Evolutionary conservation across 2,329 filamentous ascomycete species (phyloP), one percentile per base, ranked within the genome.

Genomic region (Alternaria atra): DNA sequence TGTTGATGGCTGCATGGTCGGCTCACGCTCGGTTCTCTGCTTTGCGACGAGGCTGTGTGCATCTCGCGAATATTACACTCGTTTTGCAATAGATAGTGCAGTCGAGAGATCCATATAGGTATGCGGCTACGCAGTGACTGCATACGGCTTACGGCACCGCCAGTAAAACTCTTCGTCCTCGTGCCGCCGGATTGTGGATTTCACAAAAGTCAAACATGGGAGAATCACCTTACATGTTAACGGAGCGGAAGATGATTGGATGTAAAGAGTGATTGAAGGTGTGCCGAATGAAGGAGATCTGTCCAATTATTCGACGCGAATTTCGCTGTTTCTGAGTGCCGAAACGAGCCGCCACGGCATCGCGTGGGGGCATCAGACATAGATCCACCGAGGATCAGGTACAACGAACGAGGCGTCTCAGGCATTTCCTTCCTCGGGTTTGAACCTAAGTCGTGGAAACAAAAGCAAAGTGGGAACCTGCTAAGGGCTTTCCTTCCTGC

Each of bases 371-470:
- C 64, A 50, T 50, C 29, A 50, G 29, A 52, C 44, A 47, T 29
- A 56, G 65, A 64, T 71, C 63, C 66, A 67, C 62, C 59, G 66
- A 64, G 51, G 61, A 70, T 74, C 73, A 78, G 73, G 75, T 70
- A 77, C 75, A 63, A 57, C 62, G 63, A 60, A 61, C 61, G 59
- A 63, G 63, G 66, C 60, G 67, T 64, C 59, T 62, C 64, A 73
- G 63, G 52, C 61, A 65, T 56, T 55, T 39, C 48, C 58, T 51
- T 50, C 55, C 39, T 51, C 34, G 55, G 51, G 44, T 53, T 52
- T 53, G 63, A 70, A 66, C 67, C 73, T 63, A 58, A 61, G 35
- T 60, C 29, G 52, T 70, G 70, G 68, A 65, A 70, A 51, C 55
- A 74, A 54, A 73, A 74, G 70, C 69, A 73, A 76, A 39, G 23